phyloP scores from a whole-genome alignment of 2,329 filamentous ascomycete species.

The Zopfia rhizophila region DNA sequence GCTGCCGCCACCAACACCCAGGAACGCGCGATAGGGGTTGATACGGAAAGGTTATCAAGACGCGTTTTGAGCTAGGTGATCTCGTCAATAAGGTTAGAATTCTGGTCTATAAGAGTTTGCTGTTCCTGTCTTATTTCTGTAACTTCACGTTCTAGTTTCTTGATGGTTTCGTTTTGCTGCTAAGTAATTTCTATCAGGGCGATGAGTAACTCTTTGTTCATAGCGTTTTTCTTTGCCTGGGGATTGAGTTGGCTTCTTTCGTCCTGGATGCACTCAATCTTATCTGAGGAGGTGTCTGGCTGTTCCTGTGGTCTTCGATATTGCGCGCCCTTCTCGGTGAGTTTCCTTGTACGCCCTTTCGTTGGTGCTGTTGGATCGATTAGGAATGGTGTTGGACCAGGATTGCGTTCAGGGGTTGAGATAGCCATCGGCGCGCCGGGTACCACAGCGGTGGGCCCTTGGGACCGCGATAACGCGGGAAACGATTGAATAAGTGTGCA shows the following conservation, averaged over 20 bases:
- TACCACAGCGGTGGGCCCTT: no score
- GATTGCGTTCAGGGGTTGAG: slow-evolving; percentile 4
- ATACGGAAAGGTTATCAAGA: slow-evolving; percentile 14
- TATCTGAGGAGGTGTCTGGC: slow-evolving; percentile 15
- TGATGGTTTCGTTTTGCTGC: slow-evolving; percentile 14
- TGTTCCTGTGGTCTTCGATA: slow-evolving; percentile 10
- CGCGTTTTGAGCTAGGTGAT: slow-evolving; percentile 15
- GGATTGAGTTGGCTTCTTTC: slow-evolving; percentile 11
- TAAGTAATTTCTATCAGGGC: slow-evolving; percentile 13
- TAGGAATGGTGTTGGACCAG: background rate
- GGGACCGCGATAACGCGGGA: no score
- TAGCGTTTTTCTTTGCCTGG: slow-evolving; percentile 11
- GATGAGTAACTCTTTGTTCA: slow-evolving; percentile 15
- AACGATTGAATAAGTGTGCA: no score
- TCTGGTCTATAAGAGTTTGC: slow-evolving; percentile 15
- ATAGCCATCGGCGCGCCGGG: no score
- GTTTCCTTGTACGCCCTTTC: slow-evolving; percentile 13
- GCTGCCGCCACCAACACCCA: slow-evolving; percentile 12
- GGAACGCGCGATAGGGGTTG: slow-evolving; percentile 12
- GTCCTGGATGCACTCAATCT: slow-evolving; percentile 11
- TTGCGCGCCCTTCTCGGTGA: slow-evolving; percentile 7
- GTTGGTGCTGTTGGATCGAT: slow-evolving; percentile 4
- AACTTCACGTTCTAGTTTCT: slow-evolving; percentile 15
- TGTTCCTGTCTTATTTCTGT: slow-evolving; percentile 13
- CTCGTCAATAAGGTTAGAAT: slow-evolving; percentile 14